These are phyloP conservation scores for Ascochyta lentis DNA, from an alignment of 2,329 filamentous ascomycete genomes.

Conservation along the genomic window DNA sequence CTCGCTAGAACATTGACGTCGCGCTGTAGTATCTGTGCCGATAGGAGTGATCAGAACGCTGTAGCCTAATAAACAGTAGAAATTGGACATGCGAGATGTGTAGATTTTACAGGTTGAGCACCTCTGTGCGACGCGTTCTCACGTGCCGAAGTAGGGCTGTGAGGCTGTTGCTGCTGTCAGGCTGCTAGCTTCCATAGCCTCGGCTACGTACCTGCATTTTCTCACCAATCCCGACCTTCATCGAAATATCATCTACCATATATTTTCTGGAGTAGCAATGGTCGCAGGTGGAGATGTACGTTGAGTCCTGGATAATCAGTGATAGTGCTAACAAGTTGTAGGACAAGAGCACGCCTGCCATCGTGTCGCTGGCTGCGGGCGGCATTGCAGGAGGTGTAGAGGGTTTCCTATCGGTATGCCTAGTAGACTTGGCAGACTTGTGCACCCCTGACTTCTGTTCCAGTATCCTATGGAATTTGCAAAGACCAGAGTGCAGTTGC, in stretches of 20 bases:
- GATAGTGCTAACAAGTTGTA: conserved; percentile 19
- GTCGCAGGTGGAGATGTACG: conserved; percentile 41
- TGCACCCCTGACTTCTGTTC: conserved; percentile 4
- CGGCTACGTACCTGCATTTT: conserved; percentile 17
- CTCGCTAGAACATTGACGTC: neutral
- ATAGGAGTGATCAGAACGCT: too few species aligned
- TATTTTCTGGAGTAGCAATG: conserved; percentile 26
- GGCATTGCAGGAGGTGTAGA: conserved; percentile 51
- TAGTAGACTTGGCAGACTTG: neutral
- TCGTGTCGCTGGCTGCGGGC: conserved; percentile 48
- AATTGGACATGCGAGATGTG: too few species aligned
- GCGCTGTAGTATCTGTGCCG: neutral
- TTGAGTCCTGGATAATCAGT: neutral
- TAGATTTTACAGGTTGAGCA: too few species aligned
- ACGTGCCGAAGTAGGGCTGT: neutral
- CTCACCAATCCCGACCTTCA: conserved; percentile 1
- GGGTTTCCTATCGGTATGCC: conserved; percentile 45
- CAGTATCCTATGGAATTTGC: conserved; percentile 71
- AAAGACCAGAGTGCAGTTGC: conserved; percentile 69
- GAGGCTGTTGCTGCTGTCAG: neutral
- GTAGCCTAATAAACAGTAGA: too few species aligned
- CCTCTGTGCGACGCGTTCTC: neutral
- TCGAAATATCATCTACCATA: conserved; percentile 6
- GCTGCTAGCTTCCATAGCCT: neutral
- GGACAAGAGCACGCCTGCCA: conserved; percentile 47